A percentile compares a stretch with the other conserved stretches of the same genome.
These are phyloP conservation scores for Didymella sp. DNA, from an alignment of 2,329 filamentous ascomycete species.

Conservation along the genomic window DNA sequence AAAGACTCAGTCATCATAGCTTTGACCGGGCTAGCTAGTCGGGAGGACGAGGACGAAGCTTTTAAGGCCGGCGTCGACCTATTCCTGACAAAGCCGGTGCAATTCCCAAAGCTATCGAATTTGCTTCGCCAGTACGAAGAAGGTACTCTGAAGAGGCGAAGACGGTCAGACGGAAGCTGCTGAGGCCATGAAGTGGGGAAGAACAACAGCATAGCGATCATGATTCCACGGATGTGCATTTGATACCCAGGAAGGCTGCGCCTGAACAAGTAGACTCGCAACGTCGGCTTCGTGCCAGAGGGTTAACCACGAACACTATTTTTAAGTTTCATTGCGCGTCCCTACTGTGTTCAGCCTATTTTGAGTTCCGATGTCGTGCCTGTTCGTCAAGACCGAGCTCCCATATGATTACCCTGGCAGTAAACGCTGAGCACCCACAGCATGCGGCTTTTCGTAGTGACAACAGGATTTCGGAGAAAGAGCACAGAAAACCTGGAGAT, in stretches of 20 bases:
- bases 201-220: neutral
- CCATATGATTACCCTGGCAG: neutral
- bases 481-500: neutral
- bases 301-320: neutral
- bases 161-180: neutral
- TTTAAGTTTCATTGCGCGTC: neutral
- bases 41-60: slow-evolving; percentile 21
- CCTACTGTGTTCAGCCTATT: neutral
- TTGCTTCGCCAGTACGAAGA: slow-evolving; percentile 11
- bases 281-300: neutral
- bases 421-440: neutral
- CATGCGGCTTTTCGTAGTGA: neutral
- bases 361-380: neutral
- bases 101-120: slow-evolving; percentile 23
- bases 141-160: neutral
- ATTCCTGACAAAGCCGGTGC: slow-evolving; percentile 35
- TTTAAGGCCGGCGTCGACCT: slow-evolving; percentile 26
- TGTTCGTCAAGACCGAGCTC: neutral
- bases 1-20: slow-evolving; percentile 19
- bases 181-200: neutral
- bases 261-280: neutral
- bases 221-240: neutral
- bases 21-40: slow-evolving; percentile 31
- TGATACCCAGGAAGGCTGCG: neutral
- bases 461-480: neutral